phyloP scores from a whole-genome alignment of 345 rosid genomes.

The Citrus glauca region DNA sequence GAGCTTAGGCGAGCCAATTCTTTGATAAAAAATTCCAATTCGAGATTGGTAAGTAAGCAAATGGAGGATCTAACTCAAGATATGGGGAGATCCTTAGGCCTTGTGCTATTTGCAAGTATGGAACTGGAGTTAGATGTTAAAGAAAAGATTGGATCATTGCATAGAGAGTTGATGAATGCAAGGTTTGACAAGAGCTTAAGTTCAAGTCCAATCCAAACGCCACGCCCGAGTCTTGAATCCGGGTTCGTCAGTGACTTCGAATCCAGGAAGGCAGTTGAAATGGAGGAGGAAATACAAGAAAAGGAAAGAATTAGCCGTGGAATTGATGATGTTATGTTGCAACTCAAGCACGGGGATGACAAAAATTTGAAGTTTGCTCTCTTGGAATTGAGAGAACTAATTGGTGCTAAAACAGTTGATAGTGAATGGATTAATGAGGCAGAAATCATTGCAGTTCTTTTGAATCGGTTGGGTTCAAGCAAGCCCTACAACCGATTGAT shows the following conservation, averaged over 20 bases:
- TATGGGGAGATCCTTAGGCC: conserved; percentile 70
- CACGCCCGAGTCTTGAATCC: conserved; percentile 23
- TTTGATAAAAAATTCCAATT: conserved; percentile 27
- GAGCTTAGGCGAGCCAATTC: conserved; percentile 41
- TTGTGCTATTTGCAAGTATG: conserved; percentile 49
- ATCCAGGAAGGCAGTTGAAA: conserved; percentile 30
- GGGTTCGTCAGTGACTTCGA: conserved; percentile 34
- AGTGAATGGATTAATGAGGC: conserved; percentile 48
- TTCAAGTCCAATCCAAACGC: conserved; percentile 25
- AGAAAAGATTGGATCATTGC: conserved; percentile 37
- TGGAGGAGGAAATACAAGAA: conserved; percentile 11
- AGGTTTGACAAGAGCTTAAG: conserved; percentile 25
- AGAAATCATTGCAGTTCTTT: conserved; percentile 37
- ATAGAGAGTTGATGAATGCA: conserved; percentile 53
- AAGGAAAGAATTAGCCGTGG: conserved; percentile 27
- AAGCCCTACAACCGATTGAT: conserved; percentile 36
- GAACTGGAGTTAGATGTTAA: conserved; percentile 39
- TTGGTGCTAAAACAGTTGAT: conserved; percentile 24
- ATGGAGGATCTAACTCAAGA: conserved; percentile 45
- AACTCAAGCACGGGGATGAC: conserved; percentile 52
- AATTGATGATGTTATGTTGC: conserved; percentile 45
- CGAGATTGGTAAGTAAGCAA: conserved; percentile 28
- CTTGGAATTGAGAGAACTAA: conserved; percentile 25
- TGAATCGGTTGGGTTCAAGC: conserved; percentile 37
- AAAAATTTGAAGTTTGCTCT: conserved; percentile 43